Evolutionary conservation across 2,329 filamentous ascomycete species (phyloP).

Genomic region (Alternaria angustiovoidea): DNA sequence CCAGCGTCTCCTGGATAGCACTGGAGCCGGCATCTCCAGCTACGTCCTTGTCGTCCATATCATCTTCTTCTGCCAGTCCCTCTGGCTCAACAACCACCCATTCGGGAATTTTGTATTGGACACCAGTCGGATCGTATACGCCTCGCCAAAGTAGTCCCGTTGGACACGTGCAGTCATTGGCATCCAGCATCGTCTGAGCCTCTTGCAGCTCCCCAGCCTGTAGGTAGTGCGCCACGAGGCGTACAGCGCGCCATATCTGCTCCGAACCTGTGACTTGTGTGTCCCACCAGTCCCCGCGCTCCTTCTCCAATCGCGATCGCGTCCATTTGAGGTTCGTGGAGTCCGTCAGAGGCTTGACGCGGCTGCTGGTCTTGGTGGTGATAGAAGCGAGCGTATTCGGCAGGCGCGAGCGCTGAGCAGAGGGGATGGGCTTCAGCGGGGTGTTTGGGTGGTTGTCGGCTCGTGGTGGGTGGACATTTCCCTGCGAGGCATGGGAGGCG

Average conservation of each 20-base stretch:
- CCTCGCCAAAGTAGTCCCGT: slow-evolving; percentile 52
- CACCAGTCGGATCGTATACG: slow-evolving; percentile 56
- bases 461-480: slow-evolving; percentile 7
- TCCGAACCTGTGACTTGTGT: slow-evolving; percentile 79
- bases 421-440: slow-evolving; percentile 35
- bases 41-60: slow-evolving; percentile 30
- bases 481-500: slow-evolving; percentile 31
- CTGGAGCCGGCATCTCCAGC: slow-evolving; percentile 7
- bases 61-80: slow-evolving; percentile 43
- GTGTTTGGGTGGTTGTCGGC: slow-evolving; percentile 35
- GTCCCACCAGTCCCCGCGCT: slow-evolving; percentile 87
- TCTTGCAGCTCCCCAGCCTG: slow-evolving; percentile 59
- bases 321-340: slow-evolving; percentile 55
- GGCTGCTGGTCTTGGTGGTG: slow-evolving; percentile 27
- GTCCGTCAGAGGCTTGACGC: slow-evolving; percentile 32
- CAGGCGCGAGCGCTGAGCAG: slow-evolving; percentile 36
- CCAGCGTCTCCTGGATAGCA: slow-evolving; percentile 34
- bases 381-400: slow-evolving; percentile 39
- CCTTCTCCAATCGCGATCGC: slow-evolving; percentile 69
- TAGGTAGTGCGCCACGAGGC: slow-evolving; percentile 72
- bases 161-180: slow-evolving; percentile 67
- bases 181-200: slow-evolving; percentile 82
- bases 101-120: slow-evolving; percentile 54
- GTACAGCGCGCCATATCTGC: slow-evolving; percentile 83
- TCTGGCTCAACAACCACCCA: slow-evolving; percentile 57